Evolutionary conservation across 345 rosid species (phyloP), one percentile per base, ranked within the genome.

Genomic region (Geranium rotundifolium): DNA sequence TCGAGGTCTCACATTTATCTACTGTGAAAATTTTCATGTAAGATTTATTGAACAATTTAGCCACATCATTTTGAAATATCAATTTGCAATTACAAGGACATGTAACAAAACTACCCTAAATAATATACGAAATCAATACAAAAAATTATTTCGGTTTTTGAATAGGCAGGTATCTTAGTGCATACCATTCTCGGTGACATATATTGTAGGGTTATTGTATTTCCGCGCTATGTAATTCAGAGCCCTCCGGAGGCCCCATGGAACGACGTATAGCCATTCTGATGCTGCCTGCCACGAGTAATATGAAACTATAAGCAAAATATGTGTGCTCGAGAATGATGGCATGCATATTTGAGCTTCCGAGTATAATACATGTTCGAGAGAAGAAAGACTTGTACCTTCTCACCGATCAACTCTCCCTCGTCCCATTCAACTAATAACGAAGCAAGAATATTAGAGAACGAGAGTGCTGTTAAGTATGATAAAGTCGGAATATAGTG

Each of bases 201-300:
- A 87, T 66, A 91, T 76, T 60, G 72, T 78, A 57, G 88, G 84
- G 60, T 76, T 81, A 46, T 84, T 84, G 83, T 87, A 92, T 63
- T 65, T 79, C 72, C 73, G 17, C 0, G 80, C 77, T 57, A 92
- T 63, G 78, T 87, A 81, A 72, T 80, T 89, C 54, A 92, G 81
- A 64, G 75, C 80, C 81, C 72, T 89, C 57, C 84, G 79, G 61
- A 92, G 76, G 72, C 96, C 98, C 95, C 95, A 92, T 56, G 96
- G 98, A 77, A 87, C 95, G 72, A 81, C 66, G 54, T 77, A 89
- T 56, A 89, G 95, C 96, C 96, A 92, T 57, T 82, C 89, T 4
- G 96, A 92, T 62, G 98, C 98, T 63, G 91, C 95, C 96, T 92
- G 87, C 65, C 63, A 75, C 52, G 34, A 30, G 61, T 54, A 69